Evolutionary conservation across 495 filamentous ascomycete species (phyloP), one percentile per base, ranked within the genome.

Genomic region (Halenospora varia): DNA sequence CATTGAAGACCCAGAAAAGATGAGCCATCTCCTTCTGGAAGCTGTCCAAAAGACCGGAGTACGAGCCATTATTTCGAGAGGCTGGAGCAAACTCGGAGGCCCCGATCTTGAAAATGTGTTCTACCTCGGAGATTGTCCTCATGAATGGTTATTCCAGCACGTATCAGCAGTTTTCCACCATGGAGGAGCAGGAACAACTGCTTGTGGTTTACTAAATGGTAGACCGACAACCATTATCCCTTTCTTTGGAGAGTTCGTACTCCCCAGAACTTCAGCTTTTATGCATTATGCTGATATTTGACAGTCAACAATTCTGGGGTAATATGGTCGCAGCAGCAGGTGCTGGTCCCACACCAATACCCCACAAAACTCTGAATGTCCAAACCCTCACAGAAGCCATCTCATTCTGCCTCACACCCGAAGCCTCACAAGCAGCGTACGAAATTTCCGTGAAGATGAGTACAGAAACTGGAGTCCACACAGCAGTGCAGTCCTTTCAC

Each of bases 71-170:
- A 71, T 88, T 11, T 85, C 81, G 2, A 77, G 78, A 50, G 84
- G 84, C 15, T 88, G 84, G 84, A 80, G 82, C 60, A 76, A 77
- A n/a, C 67, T 88, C 20, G 78, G 77, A 18, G 79, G 76, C 2
- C 69, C 70, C 8, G 63, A 72, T 9, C 69, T 70, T 15, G 66
- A 75, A 25, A 73, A 78, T 49, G 71, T 86, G 19, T 80, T 77
- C 61, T 78, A 82, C 56, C 70, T 84, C n/a, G 82, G 74, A 39
- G 81, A 86, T 56, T 78, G 77, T 51, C 84, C 84, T 9, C 82
- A 86, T 56, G 81, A 81, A 25, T 87, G 83, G 83, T 73, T 88
- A 2, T 88, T 88, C 62, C 72, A 83, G 57, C 79, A 76, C 44
- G 83, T 87, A 0, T 67, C 78, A 15, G 74, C 71, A 10, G 83